phyloP scores from a whole-genome alignment of 192 early-diverging fungal species.

The Chytriomyces confervae region DNA sequence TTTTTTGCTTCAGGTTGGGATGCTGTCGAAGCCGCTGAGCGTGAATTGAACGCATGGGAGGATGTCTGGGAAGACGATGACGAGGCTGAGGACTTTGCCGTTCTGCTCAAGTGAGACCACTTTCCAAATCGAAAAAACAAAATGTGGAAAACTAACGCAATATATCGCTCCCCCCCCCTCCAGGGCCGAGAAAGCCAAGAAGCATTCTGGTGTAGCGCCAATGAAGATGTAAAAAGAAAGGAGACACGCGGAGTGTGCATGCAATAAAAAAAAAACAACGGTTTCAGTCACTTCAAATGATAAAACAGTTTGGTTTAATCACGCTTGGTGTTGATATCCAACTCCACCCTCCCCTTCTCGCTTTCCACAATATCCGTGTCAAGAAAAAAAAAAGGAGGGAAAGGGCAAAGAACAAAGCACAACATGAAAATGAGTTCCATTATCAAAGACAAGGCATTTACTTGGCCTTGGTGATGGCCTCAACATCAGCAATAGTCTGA shows the following conservation, averaged over 20 bases:
- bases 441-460: slow-evolving; percentile 2
- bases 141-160: too few species aligned
- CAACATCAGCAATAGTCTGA: slow-evolving; percentile 64
- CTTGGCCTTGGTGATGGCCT: slow-evolving; percentile 36
- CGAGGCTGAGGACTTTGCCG: background rate
- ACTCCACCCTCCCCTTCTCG: background rate
- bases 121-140: too few species aligned
- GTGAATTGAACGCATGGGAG: slow-evolving; percentile 18
- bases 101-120: background rate
- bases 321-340: background rate
- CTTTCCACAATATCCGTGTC: background rate
- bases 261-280: background rate
- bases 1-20: background rate
- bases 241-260: background rate
- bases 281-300: background rate
- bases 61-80: slow-evolving; percentile 18
- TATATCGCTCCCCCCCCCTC: too few species aligned
- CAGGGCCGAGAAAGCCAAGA: background rate
- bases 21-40: slow-evolving; percentile 24
- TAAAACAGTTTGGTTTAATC: background rate
- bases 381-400: too few species aligned
- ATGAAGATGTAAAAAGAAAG: slow-evolving; percentile 10
- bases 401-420: too few species aligned
- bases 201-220: background rate
- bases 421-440: too few species aligned